These are phyloP conservation scores for Chlorella vulgaris DNA, from an alignment of 139 green algal genomes.

Conservation along the genomic window DNA sequence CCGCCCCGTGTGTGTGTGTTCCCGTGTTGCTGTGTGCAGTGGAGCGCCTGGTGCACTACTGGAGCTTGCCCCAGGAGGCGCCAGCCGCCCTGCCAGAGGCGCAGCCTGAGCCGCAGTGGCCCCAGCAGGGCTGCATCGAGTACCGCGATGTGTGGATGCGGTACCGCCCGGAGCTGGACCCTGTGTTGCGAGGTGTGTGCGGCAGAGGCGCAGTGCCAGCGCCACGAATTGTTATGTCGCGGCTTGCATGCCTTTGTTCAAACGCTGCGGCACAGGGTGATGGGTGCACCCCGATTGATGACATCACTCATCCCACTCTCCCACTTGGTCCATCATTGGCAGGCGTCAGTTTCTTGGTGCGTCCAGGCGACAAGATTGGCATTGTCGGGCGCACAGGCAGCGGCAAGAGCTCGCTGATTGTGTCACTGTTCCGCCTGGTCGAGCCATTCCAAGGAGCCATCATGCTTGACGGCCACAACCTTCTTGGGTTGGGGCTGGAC, in stretches of 20 bases:
- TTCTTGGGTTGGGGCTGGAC: conserved; percentile 70
- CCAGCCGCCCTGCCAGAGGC: conserved; percentile 17
- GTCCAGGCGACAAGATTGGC: conserved; percentile 70
- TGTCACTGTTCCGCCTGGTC: conserved; percentile 86
- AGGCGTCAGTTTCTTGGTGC: conserved; percentile 56
- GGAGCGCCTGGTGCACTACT: conserved; percentile 88
- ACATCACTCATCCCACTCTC: background rate
- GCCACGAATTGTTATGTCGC: too few relatives aligned
- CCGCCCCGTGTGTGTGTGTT: too few relatives aligned
- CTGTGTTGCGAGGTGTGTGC: conserved; percentile 75
- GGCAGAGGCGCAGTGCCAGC: too few relatives aligned
- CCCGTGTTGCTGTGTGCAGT: too few relatives aligned
- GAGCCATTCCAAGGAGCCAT: conserved; percentile 77
- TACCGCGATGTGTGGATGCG: conserved; percentile 78
- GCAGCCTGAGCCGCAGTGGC: conserved; percentile 55
- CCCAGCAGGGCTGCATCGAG: conserved; percentile 63
- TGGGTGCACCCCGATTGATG: too few relatives aligned
- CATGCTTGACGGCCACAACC: conserved; percentile 86
- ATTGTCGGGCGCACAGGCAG: conserved; percentile 89
- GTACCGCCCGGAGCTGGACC: conserved; percentile 84
- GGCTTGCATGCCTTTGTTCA: too few relatives aligned
- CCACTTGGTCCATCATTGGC: background rate
- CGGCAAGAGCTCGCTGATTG: conserved; percentile 87
- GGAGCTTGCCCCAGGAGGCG: conserved; percentile 54
- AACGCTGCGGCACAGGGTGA: too few relatives aligned